A percentile compares a stretch with the other conserved stretches of the same genome.
These are phyloP conservation scores for Penicillium hesseltinei DNA, from an alignment of 2,329 filamentous ascomycete genomes.

Conservation along the genomic window DNA sequence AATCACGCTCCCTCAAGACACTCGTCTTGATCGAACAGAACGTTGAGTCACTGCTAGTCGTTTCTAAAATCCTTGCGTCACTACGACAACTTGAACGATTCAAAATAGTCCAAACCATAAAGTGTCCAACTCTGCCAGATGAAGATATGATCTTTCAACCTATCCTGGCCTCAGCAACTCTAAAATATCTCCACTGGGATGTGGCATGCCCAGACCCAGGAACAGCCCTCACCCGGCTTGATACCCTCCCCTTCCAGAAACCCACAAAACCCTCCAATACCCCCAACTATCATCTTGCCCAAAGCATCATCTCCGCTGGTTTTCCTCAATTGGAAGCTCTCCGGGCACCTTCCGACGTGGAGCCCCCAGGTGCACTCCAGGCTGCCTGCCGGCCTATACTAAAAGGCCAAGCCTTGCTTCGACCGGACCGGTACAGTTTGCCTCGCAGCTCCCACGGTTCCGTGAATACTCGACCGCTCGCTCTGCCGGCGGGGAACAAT, in stretches of 20 bases:
- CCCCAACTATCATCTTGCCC: constrained; percentile 44
- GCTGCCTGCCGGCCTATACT: constrained; percentile 43
- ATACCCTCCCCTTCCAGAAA: constrained; percentile 38
- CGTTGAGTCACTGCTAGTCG: constrained; percentile 50
- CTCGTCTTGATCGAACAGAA: constrained; percentile 55
- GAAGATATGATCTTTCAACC: constrained; percentile 48
- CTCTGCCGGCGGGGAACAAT: constrained; percentile 44
- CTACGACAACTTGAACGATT: constrained; percentile 50
- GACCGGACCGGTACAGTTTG: constrained; percentile 42
- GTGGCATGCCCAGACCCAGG: constrained; percentile 40
- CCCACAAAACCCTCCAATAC: constrained; percentile 35
- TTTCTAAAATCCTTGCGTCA: constrained; percentile 53
- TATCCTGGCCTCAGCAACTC: constrained; percentile 48
- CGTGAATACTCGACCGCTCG: constrained; percentile 40
- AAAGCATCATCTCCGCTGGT: constrained; percentile 44
- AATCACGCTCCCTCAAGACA: constrained; percentile 46
- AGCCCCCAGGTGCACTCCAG: constrained; percentile 45
- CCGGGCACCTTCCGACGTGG: constrained; percentile 46
- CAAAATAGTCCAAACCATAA: constrained; percentile 51
- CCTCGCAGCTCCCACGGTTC: constrained; percentile 45
- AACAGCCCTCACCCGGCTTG: constrained; percentile 38
- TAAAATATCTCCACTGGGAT: constrained; percentile 59
- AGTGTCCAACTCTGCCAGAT: constrained; percentile 46
- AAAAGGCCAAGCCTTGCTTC: constrained; percentile 40
- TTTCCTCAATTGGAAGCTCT: constrained; percentile 43